Base-by-base conservation (phyloP, 805 yeast genomes). In the Candida cerambycidarum region DNA sequence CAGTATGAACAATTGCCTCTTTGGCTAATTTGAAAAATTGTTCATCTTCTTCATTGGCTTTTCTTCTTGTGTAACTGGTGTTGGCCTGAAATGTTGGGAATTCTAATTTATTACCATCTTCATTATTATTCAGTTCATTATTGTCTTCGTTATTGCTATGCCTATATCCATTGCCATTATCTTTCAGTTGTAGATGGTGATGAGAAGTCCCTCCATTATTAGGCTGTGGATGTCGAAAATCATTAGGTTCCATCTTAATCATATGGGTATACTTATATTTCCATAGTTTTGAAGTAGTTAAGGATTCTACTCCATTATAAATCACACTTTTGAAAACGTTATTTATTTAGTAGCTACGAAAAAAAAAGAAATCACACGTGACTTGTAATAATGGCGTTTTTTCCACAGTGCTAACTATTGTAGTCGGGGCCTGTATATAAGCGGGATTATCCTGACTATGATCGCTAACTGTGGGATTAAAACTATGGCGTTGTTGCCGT, bases 1-100 rank as follows among this genome's bases (percentile, higher is more conserved):
- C 73, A 0, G 79, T 74, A 18, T 80, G 79, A 10, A 75, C 79
- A 13, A 76, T 63, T 2, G 83, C 85, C 53, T 81, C 84, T 45
- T 78, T 76, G 3, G 87, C 87, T 14, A 81, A 69, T 35, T 76
- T 64, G 29, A 81, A 63, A 52, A 81, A 81, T 40, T 71, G 66
- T 32, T 75, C 65, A 54, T 81, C 86, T 36, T 48, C 49, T 38
- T 47, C 39, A 15, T 18, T 46, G 10, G 49, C 19, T 15, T 27
- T 33, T n/a, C 33, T 42, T 40, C 51, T 35, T 6, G 53, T 44
- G 25, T 44, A 46, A 44, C 51, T 49, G 15, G 45, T 44, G 19
- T 46, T 47, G 34, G 35, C 32, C 13, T 37, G 34, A 34, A 27
- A 29, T 15, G 30, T 33, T n/a, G 40, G 43, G 23, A 14, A 36